phyloP scores from a whole-genome alignment of 306 rosid species.

The Vigna radiata region DNA sequence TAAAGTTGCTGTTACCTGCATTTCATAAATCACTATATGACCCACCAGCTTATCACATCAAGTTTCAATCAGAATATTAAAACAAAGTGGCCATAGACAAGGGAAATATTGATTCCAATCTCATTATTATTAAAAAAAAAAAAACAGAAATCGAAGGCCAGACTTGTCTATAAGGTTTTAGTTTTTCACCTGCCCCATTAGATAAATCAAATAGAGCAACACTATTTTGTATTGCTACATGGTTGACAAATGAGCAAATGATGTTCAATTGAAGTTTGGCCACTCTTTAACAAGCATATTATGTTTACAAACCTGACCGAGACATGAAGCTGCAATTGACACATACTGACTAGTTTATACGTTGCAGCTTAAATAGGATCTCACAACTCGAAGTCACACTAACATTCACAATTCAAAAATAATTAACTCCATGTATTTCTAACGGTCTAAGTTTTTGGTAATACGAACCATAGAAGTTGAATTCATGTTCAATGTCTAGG shows the following conservation, averaged over 20 bases:
- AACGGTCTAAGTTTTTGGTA: conserved; percentile 5
- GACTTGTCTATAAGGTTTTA: conserved; percentile 10
- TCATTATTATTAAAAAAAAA: neutral
- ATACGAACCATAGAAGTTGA: conserved; percentile 7
- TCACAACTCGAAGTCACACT: neutral
- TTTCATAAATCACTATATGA: conserved; percentile 38
- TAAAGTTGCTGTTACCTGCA: conserved; percentile 89
- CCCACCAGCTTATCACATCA: neutral
- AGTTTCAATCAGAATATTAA: conserved; percentile 18
- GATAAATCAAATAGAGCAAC: conserved; percentile 15
- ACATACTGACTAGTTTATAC: conserved; percentile 21
- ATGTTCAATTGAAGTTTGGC: neutral
- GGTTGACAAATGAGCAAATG: conserved; percentile 12
- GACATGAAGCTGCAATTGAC: neutral
- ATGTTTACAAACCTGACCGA: conserved; percentile 7
- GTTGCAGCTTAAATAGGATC: conserved; percentile 9
- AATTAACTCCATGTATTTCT: neutral
- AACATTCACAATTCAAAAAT: conserved; percentile 27
- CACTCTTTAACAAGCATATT: neutral
- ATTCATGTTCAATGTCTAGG: conserved; percentile 1
- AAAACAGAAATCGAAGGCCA: neutral
- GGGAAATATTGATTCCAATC: conserved; percentile 2
- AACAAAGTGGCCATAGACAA: neutral
- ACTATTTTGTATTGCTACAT: conserved; percentile 16
- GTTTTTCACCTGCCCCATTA: conserved; percentile 15